phyloP scores from a whole-genome alignment of 257 asterid species.

The Voacanga thouarsii region DNA sequence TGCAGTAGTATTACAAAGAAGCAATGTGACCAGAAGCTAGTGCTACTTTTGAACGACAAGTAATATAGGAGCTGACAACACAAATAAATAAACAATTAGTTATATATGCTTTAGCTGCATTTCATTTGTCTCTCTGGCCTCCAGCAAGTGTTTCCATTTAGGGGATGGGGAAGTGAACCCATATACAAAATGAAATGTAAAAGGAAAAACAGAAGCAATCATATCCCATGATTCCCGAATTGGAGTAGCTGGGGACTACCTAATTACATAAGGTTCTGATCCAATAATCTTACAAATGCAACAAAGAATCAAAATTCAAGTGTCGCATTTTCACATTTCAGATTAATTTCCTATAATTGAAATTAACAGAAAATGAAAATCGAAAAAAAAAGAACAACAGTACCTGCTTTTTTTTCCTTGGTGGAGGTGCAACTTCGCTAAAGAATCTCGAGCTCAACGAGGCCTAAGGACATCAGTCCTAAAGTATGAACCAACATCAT shows the following conservation, averaged over 20 bases:
- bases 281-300: not conserved
- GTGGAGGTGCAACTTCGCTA: slow-evolving; percentile 68
- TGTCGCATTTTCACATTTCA: not conserved
- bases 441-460: slow-evolving; percentile 88
- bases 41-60: slow-evolving; percentile 99
- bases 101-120: not conserved
- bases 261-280: not conserved
- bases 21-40: slow-evolving; percentile 93
- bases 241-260: not conserved
- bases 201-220: not conserved
- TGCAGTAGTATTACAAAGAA: slow-evolving; percentile 86
- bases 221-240: not conserved
- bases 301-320: not conserved
- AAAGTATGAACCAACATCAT: slow-evolving; percentile 88
- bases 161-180: not conserved
- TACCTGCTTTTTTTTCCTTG: slow-evolving; percentile 95
- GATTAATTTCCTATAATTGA: not conserved
- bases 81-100: not conserved
- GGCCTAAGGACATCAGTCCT: slow-evolving; percentile 88
- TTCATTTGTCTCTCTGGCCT: not conserved
- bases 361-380: not conserved
- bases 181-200: not conserved
- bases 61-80: slow-evolving; percentile 57
- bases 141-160: not conserved
- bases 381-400: not conserved